Evolutionary conservation across 2,329 filamentous ascomycete species (phyloP).

Genomic region (Sclerotiophoma versabilis): DNA sequence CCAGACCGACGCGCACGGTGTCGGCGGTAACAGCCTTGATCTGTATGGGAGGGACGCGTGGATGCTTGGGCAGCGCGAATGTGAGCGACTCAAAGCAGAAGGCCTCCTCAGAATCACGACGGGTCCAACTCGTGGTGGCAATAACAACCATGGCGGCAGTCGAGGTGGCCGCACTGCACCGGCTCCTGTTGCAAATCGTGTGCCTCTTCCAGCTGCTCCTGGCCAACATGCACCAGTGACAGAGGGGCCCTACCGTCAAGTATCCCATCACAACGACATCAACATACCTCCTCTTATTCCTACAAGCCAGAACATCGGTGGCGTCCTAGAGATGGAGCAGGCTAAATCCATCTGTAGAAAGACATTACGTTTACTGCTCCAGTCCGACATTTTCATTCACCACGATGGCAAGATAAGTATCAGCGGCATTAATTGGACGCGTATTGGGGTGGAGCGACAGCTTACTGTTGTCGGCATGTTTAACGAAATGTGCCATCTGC

Average conservation of each 20-base stretch:
- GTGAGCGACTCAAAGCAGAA: slow-evolving; percentile 24
- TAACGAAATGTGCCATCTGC: slow-evolving; percentile 38
- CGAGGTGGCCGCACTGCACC: slow-evolving; percentile 1
- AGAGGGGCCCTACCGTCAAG: not conserved
- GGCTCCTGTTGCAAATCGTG: not conserved
- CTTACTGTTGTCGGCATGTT: slow-evolving; percentile 28
- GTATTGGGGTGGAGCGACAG: slow-evolving; percentile 35
- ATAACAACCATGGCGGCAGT: not conserved
- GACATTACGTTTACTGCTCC: slow-evolving; percentile 38
- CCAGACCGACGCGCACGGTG: slow-evolving; percentile 28
- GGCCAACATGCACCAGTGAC: not conserved
- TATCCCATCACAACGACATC: not conserved
- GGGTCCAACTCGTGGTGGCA: not conserved
- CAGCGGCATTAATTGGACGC: slow-evolving; percentile 34
- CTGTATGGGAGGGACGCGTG: slow-evolving; percentile 29
- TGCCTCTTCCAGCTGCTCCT: not conserved
- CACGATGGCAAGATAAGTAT: slow-evolving; percentile 35
- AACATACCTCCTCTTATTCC: not conserved
- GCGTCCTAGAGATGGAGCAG: slow-evolving; percentile 35
- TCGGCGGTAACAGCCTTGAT: slow-evolving; percentile 31
- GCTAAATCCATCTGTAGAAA: slow-evolving; percentile 32
- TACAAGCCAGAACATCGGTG: slow-evolving; percentile 14
- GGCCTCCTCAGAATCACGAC: slow-evolving; percentile 17
- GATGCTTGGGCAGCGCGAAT: slow-evolving; percentile 28
- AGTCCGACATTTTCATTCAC: slow-evolving; percentile 37